Conservation (phyloP, 805 yeast species). For the Candida xyloterini region DNA sequence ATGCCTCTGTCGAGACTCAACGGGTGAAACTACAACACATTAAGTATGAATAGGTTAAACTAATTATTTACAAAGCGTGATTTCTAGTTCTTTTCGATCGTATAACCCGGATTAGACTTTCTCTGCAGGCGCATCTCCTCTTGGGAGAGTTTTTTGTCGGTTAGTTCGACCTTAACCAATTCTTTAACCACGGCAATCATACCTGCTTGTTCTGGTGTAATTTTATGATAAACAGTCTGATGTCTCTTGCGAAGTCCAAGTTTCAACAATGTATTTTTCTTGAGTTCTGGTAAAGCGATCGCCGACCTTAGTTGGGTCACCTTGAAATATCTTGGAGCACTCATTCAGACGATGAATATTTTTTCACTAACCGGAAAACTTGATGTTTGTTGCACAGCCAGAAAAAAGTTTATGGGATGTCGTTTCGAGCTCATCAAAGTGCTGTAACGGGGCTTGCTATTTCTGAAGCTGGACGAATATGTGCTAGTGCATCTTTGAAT, state of each 20-base stretch:
- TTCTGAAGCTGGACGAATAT: conserved; percentile 7
- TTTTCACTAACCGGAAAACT: not conserved
- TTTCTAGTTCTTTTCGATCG: conserved; percentile 36
- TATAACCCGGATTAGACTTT: conserved; percentile 65
- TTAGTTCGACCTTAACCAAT: conserved; percentile 75
- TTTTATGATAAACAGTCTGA: conserved; percentile 66
- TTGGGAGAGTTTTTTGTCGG: conserved; percentile 49
- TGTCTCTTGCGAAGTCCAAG: conserved; percentile 78
- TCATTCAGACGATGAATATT: conserved; percentile 6
- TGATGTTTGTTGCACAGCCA: conserved; percentile 4
- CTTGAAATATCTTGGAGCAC: conserved; percentile 44
- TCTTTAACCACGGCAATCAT: conserved; percentile 81
- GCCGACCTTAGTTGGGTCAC: conserved; percentile 78
- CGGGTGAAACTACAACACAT: not conserved
- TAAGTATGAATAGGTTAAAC: too few relatives aligned
- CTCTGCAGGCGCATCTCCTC: conserved; percentile 52
- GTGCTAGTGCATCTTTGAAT: conserved; percentile 11
- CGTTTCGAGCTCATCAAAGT: conserved; percentile 11
- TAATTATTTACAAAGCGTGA: conserved; percentile 3
- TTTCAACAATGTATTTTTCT: conserved; percentile 60
- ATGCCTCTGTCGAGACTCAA: not conserved
- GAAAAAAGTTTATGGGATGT: not conserved
- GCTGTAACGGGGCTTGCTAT: conserved; percentile 13
- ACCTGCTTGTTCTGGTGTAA: conserved; percentile 81
- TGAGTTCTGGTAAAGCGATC: conserved; percentile 75